Conservation (phyloP, 768 basidiomycete species). For the Leccinum uliginosum region DNA sequence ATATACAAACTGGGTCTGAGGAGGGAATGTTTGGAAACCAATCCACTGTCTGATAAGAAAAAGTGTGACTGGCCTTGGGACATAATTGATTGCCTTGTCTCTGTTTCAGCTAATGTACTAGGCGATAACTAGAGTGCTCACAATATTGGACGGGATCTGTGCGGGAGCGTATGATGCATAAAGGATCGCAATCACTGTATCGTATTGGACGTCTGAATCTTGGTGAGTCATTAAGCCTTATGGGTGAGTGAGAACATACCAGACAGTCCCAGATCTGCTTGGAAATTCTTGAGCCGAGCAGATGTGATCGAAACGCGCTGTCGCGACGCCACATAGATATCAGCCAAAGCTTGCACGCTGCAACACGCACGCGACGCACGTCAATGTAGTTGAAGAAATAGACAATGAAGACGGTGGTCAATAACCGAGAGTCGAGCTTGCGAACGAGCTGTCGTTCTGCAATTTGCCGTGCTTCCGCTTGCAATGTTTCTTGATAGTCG, state of each 20-base stretch:
- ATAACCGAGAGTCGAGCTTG: slow-evolving; percentile 51
- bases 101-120: not conserved
- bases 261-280: not conserved
- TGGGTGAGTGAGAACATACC: not conserved
- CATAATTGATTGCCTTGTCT: slow-evolving; percentile 48
- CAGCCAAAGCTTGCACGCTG: not conserved
- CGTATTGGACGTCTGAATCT: slow-evolving; percentile 30
- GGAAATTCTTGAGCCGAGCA: not conserved
- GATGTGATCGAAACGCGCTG: not conserved
- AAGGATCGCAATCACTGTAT: not conserved
- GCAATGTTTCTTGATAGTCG: not conserved
- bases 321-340: not conserved
- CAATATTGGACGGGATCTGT: slow-evolving; percentile 16
- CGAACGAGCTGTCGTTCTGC: slow-evolving; percentile 39
- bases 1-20: slow-evolving; percentile 62
- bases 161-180: not conserved
- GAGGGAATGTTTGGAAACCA: not conserved
- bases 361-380: slow-evolving; percentile 30
- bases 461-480: slow-evolving; percentile 3
- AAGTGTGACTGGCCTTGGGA: slow-evolving; percentile 38
- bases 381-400: slow-evolving; percentile 69
- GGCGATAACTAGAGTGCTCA: not conserved
- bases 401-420: slow-evolving; percentile 56
- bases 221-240: not conserved
- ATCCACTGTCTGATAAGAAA: not conserved